Conservation (phyloP, 495 filamentous ascomycete species). For the Chlorociboria aeruginascens region DNA sequence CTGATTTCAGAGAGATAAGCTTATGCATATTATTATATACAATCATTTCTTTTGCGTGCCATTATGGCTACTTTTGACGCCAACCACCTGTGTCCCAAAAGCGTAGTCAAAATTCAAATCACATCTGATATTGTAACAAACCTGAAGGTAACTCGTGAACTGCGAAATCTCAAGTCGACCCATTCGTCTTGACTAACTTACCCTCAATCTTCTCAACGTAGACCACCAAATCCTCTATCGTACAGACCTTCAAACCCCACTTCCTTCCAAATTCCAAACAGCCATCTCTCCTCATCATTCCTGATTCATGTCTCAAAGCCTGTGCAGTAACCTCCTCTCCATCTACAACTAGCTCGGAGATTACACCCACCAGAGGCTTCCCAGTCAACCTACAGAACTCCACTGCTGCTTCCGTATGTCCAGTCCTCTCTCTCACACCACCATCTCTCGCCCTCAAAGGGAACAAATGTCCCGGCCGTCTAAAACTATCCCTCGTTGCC, state of each 20-base stretch:
- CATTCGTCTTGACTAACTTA: conserved; percentile 24
- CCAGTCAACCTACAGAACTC: conserved; percentile 78
- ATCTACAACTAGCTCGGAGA: conserved; percentile 77
- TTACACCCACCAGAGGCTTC: conserved; percentile 62
- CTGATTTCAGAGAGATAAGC: too few species aligned
- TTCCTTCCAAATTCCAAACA: conserved; percentile 79
- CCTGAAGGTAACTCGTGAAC: too few species aligned
- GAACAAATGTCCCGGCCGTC: conserved; percentile 83
- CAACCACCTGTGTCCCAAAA: too few species aligned
- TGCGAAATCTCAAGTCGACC: not conserved
- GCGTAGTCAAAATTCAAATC: too few species aligned
- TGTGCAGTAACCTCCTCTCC: conserved; percentile 49
- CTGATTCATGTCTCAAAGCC: conserved; percentile 45
- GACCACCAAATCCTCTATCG: conserved; percentile 78
- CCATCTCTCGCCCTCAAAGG: conserved; percentile 71
- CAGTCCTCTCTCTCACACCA: conserved; percentile 64
- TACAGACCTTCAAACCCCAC: conserved; percentile 89
- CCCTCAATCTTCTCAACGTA: conserved; percentile 62
- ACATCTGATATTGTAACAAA: too few species aligned
- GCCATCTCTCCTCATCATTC: conserved; percentile 87
- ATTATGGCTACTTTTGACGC: too few species aligned
- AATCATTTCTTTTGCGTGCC: too few species aligned
- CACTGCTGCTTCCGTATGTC: conserved; percentile 87
- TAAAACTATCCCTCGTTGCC: conserved; percentile 46
- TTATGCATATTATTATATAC: too few species aligned